phyloP scores from a whole-genome alignment of 768 basidiomycete species.

The Suillus discolor region DNA sequence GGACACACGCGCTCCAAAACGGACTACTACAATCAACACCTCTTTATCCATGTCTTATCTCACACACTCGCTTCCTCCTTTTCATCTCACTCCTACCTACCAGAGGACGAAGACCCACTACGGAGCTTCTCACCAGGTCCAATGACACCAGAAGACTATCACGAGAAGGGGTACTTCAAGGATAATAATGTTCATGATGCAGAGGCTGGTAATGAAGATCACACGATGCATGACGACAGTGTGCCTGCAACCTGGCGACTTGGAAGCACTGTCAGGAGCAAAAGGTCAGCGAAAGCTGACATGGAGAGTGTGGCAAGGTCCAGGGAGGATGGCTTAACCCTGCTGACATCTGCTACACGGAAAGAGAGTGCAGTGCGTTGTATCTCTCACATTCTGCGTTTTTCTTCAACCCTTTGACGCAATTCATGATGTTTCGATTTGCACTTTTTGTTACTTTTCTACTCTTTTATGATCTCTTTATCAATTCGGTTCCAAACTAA shows the following conservation, averaged over 20 bases:
- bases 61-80: conserved; percentile 48
- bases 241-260: conserved; percentile 12
- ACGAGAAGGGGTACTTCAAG: neutral
- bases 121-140: conserved; percentile 37
- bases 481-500: neutral
- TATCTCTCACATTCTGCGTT: neutral
- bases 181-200: neutral
- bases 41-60: conserved; percentile 69
- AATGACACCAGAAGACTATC: conserved; percentile 15
- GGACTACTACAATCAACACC: conserved; percentile 70
- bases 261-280: conserved; percentile 8
- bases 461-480: neutral
- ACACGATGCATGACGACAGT: conserved; percentile 8
- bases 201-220: conserved; percentile 3
- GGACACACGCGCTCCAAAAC: conserved; percentile 62
- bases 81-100: conserved; percentile 14
- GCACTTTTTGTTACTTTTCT: neutral
- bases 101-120: conserved; percentile 7
- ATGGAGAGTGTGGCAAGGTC: neutral
- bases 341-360: neutral
- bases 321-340: neutral
- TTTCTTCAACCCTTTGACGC: neutral
- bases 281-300: conserved; percentile 3
- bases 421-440: neutral
- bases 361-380: conserved; percentile 15